These are phyloP conservation scores for Cercospora brassicicola DNA, from an alignment of 2,329 filamentous ascomycete species.

Conservation along the genomic window DNA sequence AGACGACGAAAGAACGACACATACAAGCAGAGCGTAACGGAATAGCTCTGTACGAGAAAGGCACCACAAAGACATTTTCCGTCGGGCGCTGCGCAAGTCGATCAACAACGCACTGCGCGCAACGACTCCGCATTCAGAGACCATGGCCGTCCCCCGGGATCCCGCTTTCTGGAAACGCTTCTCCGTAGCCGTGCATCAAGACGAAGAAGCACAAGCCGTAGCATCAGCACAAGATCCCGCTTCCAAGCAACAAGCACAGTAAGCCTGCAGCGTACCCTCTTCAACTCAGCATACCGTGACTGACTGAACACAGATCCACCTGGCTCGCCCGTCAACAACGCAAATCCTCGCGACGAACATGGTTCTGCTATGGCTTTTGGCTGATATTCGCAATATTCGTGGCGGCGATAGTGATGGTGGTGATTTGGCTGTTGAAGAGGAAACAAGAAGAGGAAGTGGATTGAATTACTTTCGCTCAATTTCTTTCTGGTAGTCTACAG, in stretches of 20 bases:
- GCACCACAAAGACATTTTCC: not conserved
- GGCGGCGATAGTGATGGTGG: constrained; percentile 47
- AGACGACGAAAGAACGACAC: not conserved
- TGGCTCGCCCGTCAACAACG: constrained; percentile 55
- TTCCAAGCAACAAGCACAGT: constrained; percentile 3
- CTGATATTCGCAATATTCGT: constrained; percentile 47
- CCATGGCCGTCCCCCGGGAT: constrained; percentile 56
- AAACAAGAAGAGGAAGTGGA: not conserved
- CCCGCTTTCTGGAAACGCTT: constrained; percentile 63
- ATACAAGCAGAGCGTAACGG: not conserved
- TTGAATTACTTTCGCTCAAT: not conserved
- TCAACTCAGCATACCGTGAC: not conserved
- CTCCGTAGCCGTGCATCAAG: constrained; percentile 57
- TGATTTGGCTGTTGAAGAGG: constrained; percentile 45
- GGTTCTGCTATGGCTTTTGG: constrained; percentile 54
- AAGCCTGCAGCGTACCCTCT: not conserved
- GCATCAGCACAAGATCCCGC: constrained; percentile 34
- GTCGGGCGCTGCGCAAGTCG: not conserved
- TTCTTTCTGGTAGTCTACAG: not conserved
- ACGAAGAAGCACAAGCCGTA: constrained; percentile 49
- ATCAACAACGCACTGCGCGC: not conserved
- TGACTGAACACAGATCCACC: constrained; percentile 44
- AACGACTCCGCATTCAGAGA: not conserved
- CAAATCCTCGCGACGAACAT: constrained; percentile 51
- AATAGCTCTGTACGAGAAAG: no score